These are phyloP conservation scores for Talaromyces islandicus DNA, from an alignment of 2,329 filamentous ascomycete genomes.

Conservation along the genomic window DNA sequence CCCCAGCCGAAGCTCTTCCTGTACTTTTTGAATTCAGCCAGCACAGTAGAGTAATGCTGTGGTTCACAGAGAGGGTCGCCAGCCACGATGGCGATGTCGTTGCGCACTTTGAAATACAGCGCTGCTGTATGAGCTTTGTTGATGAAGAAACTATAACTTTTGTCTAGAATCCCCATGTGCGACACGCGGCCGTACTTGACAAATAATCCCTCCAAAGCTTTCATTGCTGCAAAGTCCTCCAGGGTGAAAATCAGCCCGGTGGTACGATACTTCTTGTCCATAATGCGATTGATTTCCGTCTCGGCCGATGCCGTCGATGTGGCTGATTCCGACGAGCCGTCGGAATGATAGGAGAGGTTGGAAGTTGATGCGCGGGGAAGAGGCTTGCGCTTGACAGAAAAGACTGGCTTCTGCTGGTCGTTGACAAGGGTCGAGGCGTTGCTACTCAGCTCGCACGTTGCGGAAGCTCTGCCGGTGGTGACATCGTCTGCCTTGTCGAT, in stretches of 20 bases:
- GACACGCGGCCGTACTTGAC: constrained; percentile 32
- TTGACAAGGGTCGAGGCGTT: background rate
- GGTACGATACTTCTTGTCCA: background rate
- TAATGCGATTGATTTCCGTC: background rate
- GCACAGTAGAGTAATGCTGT: constrained; percentile 17
- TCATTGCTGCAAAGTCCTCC: constrained; percentile 26
- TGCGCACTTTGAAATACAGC: constrained; percentile 34
- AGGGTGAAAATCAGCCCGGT: constrained; percentile 15
- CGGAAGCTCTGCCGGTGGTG: background rate
- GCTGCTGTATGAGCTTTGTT: constrained; percentile 28
- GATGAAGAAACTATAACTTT: constrained; percentile 36
- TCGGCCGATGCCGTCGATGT: background rate
- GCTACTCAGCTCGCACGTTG: background rate
- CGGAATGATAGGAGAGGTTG: background rate
- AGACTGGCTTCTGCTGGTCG: background rate
- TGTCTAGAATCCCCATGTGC: constrained; percentile 40
- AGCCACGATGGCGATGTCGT: constrained; percentile 31
- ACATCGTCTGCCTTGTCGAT: background rate
- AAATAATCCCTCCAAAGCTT: constrained; percentile 25
- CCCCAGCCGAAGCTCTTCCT: constrained; percentile 24
- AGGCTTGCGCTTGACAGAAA: background rate
- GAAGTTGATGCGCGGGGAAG: background rate
- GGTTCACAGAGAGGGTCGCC: constrained; percentile 35
- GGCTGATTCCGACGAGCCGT: background rate
- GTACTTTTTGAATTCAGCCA: constrained; percentile 31